These are phyloP conservation scores for Sphaerostilbella broomeana DNA, from an alignment of 2,329 filamentous ascomycete genomes.

Conservation along the genomic window DNA sequence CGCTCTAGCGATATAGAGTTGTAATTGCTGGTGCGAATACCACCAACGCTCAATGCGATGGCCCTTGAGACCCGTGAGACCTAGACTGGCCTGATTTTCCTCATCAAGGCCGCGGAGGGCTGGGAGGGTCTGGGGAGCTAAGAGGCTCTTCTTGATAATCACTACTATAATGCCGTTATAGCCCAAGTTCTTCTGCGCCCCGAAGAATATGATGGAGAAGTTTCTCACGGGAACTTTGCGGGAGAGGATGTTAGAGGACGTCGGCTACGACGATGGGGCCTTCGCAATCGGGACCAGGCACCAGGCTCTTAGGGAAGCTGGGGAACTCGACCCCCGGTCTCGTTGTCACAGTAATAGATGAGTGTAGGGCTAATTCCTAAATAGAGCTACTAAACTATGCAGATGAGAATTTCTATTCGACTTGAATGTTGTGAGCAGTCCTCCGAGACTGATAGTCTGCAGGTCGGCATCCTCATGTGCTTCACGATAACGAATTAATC, in stretches of 20 bases:
- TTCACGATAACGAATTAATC: too few relatives aligned
- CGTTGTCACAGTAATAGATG: slow-evolving; percentile 89
- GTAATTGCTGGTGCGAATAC: slow-evolving; percentile 83
- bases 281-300: slow-evolving; percentile 50
- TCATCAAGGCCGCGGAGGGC: slow-evolving; percentile 56
- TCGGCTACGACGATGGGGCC: slow-evolving; percentile 78
- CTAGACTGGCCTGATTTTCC: slow-evolving; percentile 50
- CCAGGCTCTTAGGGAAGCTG: slow-evolving; percentile 58
- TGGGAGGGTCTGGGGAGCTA: slow-evolving; percentile 61
- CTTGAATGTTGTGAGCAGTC: too few relatives aligned
- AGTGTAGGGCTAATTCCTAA: too few relatives aligned
- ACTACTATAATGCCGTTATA: slow-evolving; percentile 79
- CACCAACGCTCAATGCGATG: slow-evolving; percentile 80
- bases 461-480: too few relatives aligned
- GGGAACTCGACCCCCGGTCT: slow-evolving; percentile 93
- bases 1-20: slow-evolving; percentile 69
- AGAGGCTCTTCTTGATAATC: slow-evolving; percentile 73
- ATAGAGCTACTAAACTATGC: too few relatives aligned
- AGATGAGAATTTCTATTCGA: too few relatives aligned
- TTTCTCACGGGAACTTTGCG: slow-evolving; percentile 69
- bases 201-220: slow-evolving; percentile 81
- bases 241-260: slow-evolving; percentile 89
- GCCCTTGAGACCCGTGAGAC: slow-evolving; percentile 77
- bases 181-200: slow-evolving; percentile 92
- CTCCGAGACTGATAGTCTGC: too few relatives aligned